phyloP scores from a whole-genome alignment of 805 yeast species.

The Candida ficus region DNA sequence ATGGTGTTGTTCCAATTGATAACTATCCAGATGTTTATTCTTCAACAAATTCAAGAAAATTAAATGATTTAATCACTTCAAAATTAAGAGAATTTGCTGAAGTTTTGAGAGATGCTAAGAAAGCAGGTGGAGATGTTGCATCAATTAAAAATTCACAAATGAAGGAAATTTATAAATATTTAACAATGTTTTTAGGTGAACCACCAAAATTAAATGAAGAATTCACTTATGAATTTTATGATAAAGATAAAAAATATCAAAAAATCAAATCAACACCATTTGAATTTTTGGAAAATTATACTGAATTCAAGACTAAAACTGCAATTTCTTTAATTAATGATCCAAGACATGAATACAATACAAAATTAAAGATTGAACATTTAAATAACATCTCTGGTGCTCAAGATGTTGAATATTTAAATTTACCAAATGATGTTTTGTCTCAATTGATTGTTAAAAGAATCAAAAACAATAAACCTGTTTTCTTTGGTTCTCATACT shows the following conservation, averaged over 20 bases:
- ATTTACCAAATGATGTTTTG: conserved; percentile 53
- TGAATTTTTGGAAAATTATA: conserved; percentile 51
- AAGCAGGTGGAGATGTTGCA: conserved; percentile 11
- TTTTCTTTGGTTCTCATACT: conserved; percentile 88
- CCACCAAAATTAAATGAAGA: conserved; percentile 71
- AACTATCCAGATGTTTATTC: conserved; percentile 64
- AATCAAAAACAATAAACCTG: conserved; percentile 68
- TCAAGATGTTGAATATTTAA: conserved; percentile 70
- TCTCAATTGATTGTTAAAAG: conserved; percentile 61
- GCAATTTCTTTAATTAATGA: conserved; percentile 71
- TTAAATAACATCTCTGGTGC: conserved; percentile 63
- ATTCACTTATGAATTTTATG: conserved; percentile 70
- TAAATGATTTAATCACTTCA: conserved; percentile 61
- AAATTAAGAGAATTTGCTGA: conserved; percentile 78
- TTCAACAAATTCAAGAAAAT: conserved; percentile 41
- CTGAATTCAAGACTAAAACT: conserved; percentile 46
- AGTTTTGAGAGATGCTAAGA: conserved; percentile 41
- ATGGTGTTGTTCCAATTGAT: conserved; percentile 74
- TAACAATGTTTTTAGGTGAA: conserved; percentile 66
- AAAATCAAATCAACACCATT: conserved; percentile 54
- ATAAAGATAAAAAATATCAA: conserved; percentile 57
- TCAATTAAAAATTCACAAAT: conserved; percentile 45
- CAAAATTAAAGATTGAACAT: conserved; percentile 64
- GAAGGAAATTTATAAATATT: conserved; percentile 57
- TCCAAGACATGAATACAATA: conserved; percentile 68